Evolutionary conservation across 352 stramenopile species (phyloP).

Genomic region (Phytophthora fragariaefolia): DNA sequence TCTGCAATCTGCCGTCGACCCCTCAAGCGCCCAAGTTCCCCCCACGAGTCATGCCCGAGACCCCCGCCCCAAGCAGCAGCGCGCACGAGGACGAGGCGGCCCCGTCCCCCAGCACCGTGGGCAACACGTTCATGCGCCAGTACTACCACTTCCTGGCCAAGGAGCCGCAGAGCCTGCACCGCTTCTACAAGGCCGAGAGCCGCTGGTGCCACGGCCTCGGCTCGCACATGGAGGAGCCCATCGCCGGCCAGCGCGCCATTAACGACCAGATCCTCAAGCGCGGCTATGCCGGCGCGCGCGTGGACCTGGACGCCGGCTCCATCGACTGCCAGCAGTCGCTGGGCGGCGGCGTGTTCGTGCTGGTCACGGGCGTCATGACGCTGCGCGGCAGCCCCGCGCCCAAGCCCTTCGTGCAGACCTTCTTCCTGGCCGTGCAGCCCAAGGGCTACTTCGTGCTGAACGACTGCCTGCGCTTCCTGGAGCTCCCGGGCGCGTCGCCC

Average conservation of each 20-base stretch:
- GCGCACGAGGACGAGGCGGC: conserved; percentile 42
- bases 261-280: conserved; percentile 86
- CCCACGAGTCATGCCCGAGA: conserved; percentile 52
- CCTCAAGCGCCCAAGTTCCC: not conserved
- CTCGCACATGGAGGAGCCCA: conserved; percentile 83
- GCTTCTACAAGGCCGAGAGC: conserved; percentile 90
- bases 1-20: conserved; percentile 36
- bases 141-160: conserved; percentile 91
- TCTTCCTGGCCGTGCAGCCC: conserved; percentile 87
- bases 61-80: conserved; percentile 19
- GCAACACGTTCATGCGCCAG: conserved; percentile 90
- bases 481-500: conserved; percentile 45
- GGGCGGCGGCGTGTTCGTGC: conserved; percentile 76
- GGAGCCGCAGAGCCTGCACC: conserved; percentile 83
- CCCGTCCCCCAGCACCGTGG: conserved; percentile 71
- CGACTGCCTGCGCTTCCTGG: conserved; percentile 87
- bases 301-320: conserved; percentile 83
- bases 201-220: conserved; percentile 82
- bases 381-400: conserved; percentile 53
- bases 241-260: conserved; percentile 80
- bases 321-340: conserved; percentile 88
- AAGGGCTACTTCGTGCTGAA: conserved; percentile 92
- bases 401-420: conserved; percentile 88
- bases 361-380: conserved; percentile 90
- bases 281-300: conserved; percentile 75